Evolutionary conservation across 192 early-diverging fungal genomes (phyloP).

Genomic region (Chytriomyces hyalinus): DNA sequence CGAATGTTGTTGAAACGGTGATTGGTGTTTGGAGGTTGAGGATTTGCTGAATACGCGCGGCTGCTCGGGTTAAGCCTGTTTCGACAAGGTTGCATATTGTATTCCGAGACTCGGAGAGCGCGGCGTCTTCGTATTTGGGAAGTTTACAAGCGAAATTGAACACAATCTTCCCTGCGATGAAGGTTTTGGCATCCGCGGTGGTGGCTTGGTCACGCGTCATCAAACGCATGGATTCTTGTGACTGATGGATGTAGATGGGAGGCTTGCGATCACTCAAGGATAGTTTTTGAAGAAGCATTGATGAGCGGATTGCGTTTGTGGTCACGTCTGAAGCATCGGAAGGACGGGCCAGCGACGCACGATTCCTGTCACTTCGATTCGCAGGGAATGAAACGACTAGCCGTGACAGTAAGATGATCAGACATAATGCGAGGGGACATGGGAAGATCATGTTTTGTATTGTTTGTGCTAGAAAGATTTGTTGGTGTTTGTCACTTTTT

Average conservation of each 20-base stretch:
- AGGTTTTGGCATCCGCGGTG: neutral
- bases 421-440: no score
- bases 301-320: neutral
- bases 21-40: conserved; percentile 37
- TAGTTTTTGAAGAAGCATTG: neutral
- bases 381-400: no score
- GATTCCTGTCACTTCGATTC: no score
- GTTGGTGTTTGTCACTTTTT: neutral
- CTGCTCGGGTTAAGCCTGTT: conserved; percentile 17
- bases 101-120: neutral
- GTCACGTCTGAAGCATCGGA: no score
- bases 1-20: conserved; percentile 19
- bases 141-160: conserved; percentile 20
- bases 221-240: no score
- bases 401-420: no score
- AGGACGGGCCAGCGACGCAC: no score
- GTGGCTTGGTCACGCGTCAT: neutral
- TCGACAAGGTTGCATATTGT: conserved; percentile 14
- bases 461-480: no score
- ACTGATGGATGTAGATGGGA: no score
- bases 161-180: neutral
- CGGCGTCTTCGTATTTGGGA: neutral
- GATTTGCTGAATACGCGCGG: conserved; percentile 24
- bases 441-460: no score
- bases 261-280: conserved; percentile 4